A percentile compares a stretch with the other conserved stretches of the same genome.
These are phyloP conservation scores for Microbotryum lychnidis-dioicae DNA, from an alignment of 1,284 basidiomycete genomes.

Conservation along the genomic window DNA sequence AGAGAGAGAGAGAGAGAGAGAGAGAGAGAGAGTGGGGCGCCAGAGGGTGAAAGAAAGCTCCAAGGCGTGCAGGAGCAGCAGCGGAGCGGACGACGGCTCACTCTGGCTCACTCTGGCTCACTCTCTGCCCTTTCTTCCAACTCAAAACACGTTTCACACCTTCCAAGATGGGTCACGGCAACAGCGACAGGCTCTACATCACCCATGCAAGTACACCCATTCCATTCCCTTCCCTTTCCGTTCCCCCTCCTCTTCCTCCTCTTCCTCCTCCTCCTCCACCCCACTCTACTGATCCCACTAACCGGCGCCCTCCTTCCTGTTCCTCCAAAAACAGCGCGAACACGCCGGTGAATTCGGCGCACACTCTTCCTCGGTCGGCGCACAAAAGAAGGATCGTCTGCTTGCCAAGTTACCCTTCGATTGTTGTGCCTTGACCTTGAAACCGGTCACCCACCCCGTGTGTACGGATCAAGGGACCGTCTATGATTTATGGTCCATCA, in stretches of 20 bases:
- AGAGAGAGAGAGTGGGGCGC: too few species aligned
- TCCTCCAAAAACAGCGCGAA: slow-evolving; percentile 10
- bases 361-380: slow-evolving; percentile 21
- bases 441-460: slow-evolving; percentile 35
- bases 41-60: too few species aligned
- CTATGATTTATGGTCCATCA: slow-evolving; percentile 33
- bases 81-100: too few species aligned
- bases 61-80: too few species aligned
- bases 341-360: slow-evolving; percentile 24
- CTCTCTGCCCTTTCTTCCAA: too few species aligned
- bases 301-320: background rate
- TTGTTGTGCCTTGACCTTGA: slow-evolving; percentile 35
- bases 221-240: too few species aligned
- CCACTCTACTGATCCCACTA: background rate
- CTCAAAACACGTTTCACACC: background rate
- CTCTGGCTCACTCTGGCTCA: too few species aligned
- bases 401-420: slow-evolving; percentile 28
- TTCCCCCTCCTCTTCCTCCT: background rate
- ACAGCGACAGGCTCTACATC: slow-evolving; percentile 25
- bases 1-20: too few species aligned
- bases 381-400: slow-evolving; percentile 4
- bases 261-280: background rate
- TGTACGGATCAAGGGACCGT: slow-evolving; percentile 32
- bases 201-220: slow-evolving; percentile 13
- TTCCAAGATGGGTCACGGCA: slow-evolving; percentile 14